Evolutionary conservation across 352 stramenopile species (phyloP).

Genomic region (Thraustochytrium sp.): DNA sequence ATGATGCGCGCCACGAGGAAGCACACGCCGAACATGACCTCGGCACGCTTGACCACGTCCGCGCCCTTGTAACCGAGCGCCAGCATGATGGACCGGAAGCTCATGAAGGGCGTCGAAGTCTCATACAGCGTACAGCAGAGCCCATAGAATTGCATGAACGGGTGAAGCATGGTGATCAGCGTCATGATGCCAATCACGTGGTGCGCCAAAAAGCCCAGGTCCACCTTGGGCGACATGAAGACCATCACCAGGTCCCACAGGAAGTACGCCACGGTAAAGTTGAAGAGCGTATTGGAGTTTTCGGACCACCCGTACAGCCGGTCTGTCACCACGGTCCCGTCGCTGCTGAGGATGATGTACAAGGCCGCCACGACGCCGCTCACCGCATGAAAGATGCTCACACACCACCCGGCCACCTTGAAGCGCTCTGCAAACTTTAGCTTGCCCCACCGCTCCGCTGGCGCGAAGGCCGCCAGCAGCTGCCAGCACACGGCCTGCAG

Average conservation of each 20-base stretch:
- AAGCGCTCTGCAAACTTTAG: no score
- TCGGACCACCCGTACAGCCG: neutral
- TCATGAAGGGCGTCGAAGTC: constrained; percentile 18
- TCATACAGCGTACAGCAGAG: constrained; percentile 26
- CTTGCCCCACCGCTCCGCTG: no score
- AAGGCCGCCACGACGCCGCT: neutral
- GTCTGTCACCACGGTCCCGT: neutral
- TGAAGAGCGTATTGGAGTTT: neutral
- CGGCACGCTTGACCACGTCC: neutral
- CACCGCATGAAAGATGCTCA: neutral
- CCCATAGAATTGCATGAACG: constrained; percentile 27
- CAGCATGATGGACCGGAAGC: constrained; percentile 28
- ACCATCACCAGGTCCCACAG: constrained; percentile 32
- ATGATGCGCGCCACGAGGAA: constrained; percentile 11
- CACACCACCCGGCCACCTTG: no score
- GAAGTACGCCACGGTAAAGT: constrained; percentile 28
- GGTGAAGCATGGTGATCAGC: neutral
- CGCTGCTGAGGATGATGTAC: neutral
- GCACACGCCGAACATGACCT: constrained; percentile 1
- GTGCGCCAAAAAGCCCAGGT: constrained; percentile 12
- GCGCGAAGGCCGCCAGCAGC: no score
- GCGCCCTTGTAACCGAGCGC: constrained; percentile 20
- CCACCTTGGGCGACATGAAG: neutral
- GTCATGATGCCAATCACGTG: neutral
- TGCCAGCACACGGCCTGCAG: no score